These are phyloP conservation scores for Phytophthora idaei DNA, from an alignment of 352 stramenopile genomes.

Conservation along the genomic window DNA sequence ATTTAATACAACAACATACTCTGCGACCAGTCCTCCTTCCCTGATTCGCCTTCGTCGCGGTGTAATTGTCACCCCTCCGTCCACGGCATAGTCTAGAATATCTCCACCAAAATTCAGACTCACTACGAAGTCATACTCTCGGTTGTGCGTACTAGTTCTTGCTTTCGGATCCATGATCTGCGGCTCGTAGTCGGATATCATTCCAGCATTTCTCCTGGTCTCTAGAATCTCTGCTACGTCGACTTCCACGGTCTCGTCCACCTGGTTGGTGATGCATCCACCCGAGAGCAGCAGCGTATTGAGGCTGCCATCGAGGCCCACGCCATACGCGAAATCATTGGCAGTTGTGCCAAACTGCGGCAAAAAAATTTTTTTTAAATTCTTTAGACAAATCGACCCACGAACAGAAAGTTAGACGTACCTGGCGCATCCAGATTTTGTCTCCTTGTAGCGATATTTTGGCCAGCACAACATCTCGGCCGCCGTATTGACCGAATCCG, in stretches of 20 bases:
- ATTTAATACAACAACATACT: conserved; percentile 77
- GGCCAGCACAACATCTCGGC: conserved; percentile 68
- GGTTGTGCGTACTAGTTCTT: conserved; percentile 21
- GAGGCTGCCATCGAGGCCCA: conserved; percentile 50
- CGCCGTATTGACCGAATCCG: conserved; percentile 70
- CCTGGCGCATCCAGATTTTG: conserved; percentile 75
- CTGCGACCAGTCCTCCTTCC: conserved; percentile 53
- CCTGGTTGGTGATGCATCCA: conserved; percentile 46
- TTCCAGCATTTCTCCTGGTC: conserved; percentile 32
- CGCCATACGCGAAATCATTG: conserved; percentile 68
- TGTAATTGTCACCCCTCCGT: conserved; percentile 66
- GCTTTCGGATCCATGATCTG: conserved; percentile 58
- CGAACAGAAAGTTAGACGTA: conserved; percentile 6
- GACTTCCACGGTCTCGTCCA: conserved; percentile 52
- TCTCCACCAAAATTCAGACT: conserved; percentile 60
- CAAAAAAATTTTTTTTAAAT: background rate
- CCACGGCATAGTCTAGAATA: conserved; percentile 73
- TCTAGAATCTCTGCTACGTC: conserved; percentile 46
- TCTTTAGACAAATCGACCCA: too few relatives aligned
- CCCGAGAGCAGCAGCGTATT: conserved; percentile 63
- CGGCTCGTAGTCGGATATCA: conserved; percentile 42
- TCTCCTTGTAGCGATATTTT: conserved; percentile 55
- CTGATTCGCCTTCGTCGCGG: conserved; percentile 50
- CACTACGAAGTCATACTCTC: conserved; percentile 60
- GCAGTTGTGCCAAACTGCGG: conserved; percentile 64